Evolutionary conservation across 1,284 basidiomycete genomes (phyloP).

Genomic region (Wolfiporia cocos): DNA sequence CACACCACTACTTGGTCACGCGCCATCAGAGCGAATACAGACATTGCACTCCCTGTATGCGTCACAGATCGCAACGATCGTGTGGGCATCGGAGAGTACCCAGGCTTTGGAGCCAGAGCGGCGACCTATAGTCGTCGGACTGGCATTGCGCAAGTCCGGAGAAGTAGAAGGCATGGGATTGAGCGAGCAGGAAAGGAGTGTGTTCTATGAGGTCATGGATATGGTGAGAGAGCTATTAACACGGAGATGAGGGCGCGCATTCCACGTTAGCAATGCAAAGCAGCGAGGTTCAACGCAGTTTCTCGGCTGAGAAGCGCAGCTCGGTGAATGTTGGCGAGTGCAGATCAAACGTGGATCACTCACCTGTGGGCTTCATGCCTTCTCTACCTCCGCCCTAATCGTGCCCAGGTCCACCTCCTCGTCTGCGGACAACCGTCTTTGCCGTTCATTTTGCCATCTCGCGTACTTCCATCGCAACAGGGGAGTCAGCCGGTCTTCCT

Average conservation of each 20-base stretch:
- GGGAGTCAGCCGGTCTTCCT: conserved; percentile 56
- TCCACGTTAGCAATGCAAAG: no score
- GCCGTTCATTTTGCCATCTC: conserved; percentile 21
- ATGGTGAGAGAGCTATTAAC: conserved; percentile 45
- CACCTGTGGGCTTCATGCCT: conserved; percentile 1
- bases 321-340: neutral
- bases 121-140: conserved; percentile 59
- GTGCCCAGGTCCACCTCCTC: conserved; percentile 14
- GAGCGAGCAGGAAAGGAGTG: conserved; percentile 42
- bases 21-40: conserved; percentile 54
- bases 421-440: conserved; percentile 6
- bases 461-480: conserved; percentile 59
- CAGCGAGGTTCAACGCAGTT: no score
- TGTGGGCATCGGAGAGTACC: conserved; percentile 58
- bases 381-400: conserved; percentile 7
- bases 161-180: conserved; percentile 28
- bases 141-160: conserved; percentile 47
- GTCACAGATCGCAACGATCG: conserved; percentile 78
- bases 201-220: conserved; percentile 65
- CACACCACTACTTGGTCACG: conserved; percentile 71
- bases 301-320: no score
- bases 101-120: conserved; percentile 33
- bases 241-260: conserved; percentile 6
- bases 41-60: conserved; percentile 80
- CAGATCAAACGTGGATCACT: no score